Base-by-base conservation (phyloP, 306 rosid species). In the Pyrus communis region DNA sequence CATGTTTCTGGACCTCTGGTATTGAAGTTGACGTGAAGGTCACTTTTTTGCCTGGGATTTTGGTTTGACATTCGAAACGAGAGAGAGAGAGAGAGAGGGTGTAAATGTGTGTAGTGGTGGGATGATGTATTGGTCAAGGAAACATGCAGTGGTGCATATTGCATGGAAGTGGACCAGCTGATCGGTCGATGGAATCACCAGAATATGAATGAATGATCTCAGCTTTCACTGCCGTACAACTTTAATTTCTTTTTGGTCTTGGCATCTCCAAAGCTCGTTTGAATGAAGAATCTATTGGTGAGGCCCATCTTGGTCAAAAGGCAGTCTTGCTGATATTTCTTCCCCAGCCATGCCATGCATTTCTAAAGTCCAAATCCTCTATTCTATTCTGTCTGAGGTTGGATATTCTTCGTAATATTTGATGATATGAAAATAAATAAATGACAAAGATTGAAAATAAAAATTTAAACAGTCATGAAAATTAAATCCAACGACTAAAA, bases 271-370 rank as follows among this genome's bases (percentile, higher is more conserved):
- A 71, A 79, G 84, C 79, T 64, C 22, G 3, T 1, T 62, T 2
- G 79, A 75, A 73, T 21, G 64, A 79, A 27, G 89, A 85, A 83
- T 85, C 88, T 67, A 30, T 52, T 52, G 10, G 43, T 71, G 51
- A 65, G 77, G 73, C 82, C 82, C 58, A 60, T 73, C 71, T 4
- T 45, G 72, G 85, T 78, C 89, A 83, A 88, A 90, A 81, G 77
- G 38, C 12, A 66, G 62, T 86, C 73, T 43, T 79, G 78, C 75
- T 82, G 84, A 86, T 82, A 86, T 86, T 88, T 87, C 75, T 51
- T 49, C 55, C 52, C 67, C 67, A 23, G 33, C 35, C 4, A 14
- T 45, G 38, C 68, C 69, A 1, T 61, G 67, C 28, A n/a, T 73
- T 66, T 78, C 52, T 46, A 9, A 81, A 85, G 96, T 85, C 91